These are phyloP conservation scores for Dendrostoma leiphaemia DNA, from an alignment of 2,329 filamentous ascomycete species.

Conservation along the genomic window DNA sequence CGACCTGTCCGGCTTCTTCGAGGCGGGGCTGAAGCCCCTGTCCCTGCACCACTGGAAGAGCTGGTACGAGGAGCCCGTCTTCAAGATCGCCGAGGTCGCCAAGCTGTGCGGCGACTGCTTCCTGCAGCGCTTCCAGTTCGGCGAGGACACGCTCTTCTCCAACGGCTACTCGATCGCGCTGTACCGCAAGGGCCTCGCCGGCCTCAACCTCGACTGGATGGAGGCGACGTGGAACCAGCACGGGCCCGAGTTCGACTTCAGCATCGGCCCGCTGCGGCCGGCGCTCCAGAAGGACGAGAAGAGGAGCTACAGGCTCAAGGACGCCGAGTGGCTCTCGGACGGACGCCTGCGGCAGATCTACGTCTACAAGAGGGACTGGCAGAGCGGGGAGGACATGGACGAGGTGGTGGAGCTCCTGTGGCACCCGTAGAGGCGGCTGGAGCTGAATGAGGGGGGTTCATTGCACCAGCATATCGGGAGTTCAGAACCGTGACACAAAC, in stretches of 20 bases:
- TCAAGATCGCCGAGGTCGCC: conserved; percentile 46
- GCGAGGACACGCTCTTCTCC: conserved; percentile 46
- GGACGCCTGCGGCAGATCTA: conserved; percentile 55
- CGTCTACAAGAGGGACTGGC: conserved; percentile 40
- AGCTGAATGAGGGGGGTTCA: too few species aligned
- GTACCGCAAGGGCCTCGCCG: conserved; percentile 40
- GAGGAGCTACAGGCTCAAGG: conserved; percentile 48
- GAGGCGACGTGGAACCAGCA: conserved; percentile 54
- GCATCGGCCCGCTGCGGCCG: conserved; percentile 49
- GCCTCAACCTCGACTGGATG: conserved; percentile 35
- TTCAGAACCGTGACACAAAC: too few species aligned
- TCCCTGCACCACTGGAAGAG: conserved; percentile 64
- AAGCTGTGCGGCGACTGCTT: conserved; percentile 58
- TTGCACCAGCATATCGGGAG: too few species aligned
- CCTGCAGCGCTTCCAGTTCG: conserved; percentile 53
- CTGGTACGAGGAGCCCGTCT: conserved; percentile 53
- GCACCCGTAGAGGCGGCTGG: conserved; percentile 17
- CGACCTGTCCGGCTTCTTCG: conserved; percentile 59
- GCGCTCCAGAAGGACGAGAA: conserved; percentile 39
- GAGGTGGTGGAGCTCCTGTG: conserved; percentile 51
- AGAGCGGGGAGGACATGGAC: conserved; percentile 38
- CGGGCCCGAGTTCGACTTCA: conserved; percentile 48
- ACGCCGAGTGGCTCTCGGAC: conserved; percentile 35
- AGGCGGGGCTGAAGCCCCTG: conserved; percentile 51
- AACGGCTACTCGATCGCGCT: conserved; percentile 58